Evolutionary conservation across 495 filamentous ascomycete species (phyloP), one percentile per base, ranked within the genome.

Genomic region (Penicillium canescens): DNA sequence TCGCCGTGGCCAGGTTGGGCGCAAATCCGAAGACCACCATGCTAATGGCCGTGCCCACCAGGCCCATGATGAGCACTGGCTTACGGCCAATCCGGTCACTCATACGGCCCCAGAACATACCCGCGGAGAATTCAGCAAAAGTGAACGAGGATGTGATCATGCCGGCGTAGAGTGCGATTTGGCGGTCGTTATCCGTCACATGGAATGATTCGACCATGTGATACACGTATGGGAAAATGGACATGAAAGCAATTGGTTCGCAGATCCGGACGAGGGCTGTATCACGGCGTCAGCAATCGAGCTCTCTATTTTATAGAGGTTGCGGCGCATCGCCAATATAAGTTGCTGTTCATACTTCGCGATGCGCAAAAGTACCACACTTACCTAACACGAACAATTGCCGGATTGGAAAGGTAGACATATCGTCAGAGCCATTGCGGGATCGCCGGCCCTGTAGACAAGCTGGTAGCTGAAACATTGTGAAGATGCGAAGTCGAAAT

Each of bases 201-300:
- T 89, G 76, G 73, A 99, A 99, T 34, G 89, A 90, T 60, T 89
- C 79, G 42, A 98, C 89, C 94, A 99, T 99, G 76, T 87, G 94
- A 75, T 96, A 99, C 64, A 93, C 92, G 67, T 99, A 99, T 3
- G 94, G 95, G 66, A 99, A 98, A 60, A 99, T 96, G 45, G 92
- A 96, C 89, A 96, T 98, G 80, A 99, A 98, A 9, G 94, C 95
- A 69, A 99, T 96, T 42, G 94, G 94, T 71, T 99, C 94, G 78
- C 91, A 96, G 71, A 99, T 95, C 60, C 94, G 86, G 67, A 91
- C 95, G 57, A 96, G 71, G 33, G 92, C 94, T 98, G 59, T 61
- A 44, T 44, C 36, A 50, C 41, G 3, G 45, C 51, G 71, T 82
- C 61, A 82, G 75, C 64, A 39, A 52, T 49, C 37, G 36, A 41